phyloP scores from a whole-genome alignment of 2,329 filamentous ascomycete genomes.

The Akanthomyces uredinophilus region DNA sequence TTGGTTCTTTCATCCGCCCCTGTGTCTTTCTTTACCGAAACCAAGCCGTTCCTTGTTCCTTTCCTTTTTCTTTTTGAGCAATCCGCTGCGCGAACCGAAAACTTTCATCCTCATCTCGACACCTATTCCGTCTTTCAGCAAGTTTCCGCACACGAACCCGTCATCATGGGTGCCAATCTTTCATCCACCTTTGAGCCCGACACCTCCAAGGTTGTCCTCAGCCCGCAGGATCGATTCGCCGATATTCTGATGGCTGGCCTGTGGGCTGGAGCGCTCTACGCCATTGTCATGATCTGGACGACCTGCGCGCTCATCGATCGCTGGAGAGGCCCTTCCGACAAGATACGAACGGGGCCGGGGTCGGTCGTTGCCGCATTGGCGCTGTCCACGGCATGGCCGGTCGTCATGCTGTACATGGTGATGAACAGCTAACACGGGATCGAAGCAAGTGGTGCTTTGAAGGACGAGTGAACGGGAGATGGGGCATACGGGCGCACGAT shows the following conservation, averaged over 20 bases:
- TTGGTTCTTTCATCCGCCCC: too few relatives aligned
- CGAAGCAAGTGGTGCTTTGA: neutral
- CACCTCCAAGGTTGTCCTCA: constrained; percentile 31
- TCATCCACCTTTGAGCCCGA: constrained; percentile 34
- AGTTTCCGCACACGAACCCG: neutral
- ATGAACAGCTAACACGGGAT: constrained; percentile 14
- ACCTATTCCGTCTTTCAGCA: neutral
- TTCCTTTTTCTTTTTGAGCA: neutral
- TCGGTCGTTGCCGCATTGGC: constrained; percentile 28
- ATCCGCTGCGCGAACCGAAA: too few relatives aligned
- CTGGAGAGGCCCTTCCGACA: constrained; percentile 36
- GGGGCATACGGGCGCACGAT: constrained; percentile 2
- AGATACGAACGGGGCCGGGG: constrained; percentile 24
- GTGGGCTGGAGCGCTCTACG: constrained; percentile 33
- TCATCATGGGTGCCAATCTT: constrained; percentile 36
- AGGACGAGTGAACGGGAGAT: neutral
- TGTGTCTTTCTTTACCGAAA: too few relatives aligned
- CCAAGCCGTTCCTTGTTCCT: too few relatives aligned
- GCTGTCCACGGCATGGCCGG: constrained; percentile 32
- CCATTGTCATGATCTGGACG: constrained; percentile 37
- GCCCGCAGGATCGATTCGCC: constrained; percentile 25
- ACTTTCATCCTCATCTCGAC: neutral
- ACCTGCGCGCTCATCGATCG: constrained; percentile 37
- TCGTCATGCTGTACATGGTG: constrained; percentile 30
- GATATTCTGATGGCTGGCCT: constrained; percentile 30